Evolutionary conservation across 2,329 filamentous ascomycete genomes (phyloP).

Genomic region (Magnaporthiopsis poae): DNA sequence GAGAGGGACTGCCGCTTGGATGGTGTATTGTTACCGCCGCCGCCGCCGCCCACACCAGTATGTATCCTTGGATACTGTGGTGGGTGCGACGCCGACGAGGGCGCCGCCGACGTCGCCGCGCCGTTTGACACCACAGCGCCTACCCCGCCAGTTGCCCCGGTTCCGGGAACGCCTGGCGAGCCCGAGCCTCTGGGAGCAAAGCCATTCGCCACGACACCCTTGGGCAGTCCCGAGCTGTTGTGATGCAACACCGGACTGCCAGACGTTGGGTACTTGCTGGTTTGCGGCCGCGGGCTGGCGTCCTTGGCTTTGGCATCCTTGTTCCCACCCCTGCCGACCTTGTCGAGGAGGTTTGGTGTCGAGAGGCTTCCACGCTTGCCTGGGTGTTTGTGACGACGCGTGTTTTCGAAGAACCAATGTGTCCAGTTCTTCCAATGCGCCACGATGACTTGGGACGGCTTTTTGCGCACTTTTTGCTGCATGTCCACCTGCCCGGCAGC

Average conservation of each 20-base stretch:
- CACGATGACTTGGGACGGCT: conserved; percentile 48
- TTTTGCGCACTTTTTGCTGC: conserved; percentile 42
- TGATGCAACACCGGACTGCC: conserved; percentile 24
- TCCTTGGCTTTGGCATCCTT: conserved; percentile 38
- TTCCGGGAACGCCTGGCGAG: conserved; percentile 13
- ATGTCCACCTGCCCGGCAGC: conserved; percentile 18
- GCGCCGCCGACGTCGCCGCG: conserved; percentile 16
- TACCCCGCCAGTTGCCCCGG: conserved; percentile 15
- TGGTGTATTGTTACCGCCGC: conserved; percentile 20
- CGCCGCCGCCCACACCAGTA: conserved; percentile 10
- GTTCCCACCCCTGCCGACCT: conserved; percentile 39
- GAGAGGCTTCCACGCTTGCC: conserved; percentile 46
- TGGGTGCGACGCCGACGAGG: conserved; percentile 19
- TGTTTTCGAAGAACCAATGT: conserved; percentile 53
- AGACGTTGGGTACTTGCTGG: conserved; percentile 40
- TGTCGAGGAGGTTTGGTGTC: conserved; percentile 47
- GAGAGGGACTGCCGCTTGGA: conserved; percentile 72
- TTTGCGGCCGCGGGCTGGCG: conserved; percentile 48
- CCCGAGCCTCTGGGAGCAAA: conserved; percentile 25
- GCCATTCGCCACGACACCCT: conserved; percentile 43
- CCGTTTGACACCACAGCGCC: conserved; percentile 15
- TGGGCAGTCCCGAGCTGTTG: conserved; percentile 36
- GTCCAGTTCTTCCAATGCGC: conserved; percentile 56
- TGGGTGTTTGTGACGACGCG: conserved; percentile 38
- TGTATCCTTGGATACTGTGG: not conserved